phyloP scores from a whole-genome alignment of 768 basidiomycete genomes.

The Panellus pusillus region DNA sequence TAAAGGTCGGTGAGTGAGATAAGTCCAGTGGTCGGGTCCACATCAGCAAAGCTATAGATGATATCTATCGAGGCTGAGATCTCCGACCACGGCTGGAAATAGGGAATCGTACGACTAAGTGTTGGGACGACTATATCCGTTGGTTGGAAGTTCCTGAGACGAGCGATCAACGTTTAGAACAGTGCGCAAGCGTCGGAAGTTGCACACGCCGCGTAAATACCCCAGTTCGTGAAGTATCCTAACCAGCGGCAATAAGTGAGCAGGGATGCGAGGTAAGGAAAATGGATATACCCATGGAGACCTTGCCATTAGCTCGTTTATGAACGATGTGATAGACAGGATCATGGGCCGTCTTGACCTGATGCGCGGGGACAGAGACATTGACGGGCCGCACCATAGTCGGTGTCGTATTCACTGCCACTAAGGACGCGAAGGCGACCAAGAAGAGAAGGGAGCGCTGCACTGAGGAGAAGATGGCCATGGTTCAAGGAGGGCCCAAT shows the following conservation, averaged over 20 bases:
- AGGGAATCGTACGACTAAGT: constrained; percentile 57
- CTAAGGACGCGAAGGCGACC: constrained; percentile 7
- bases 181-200: constrained; percentile 48
- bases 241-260: constrained; percentile 14
- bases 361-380: constrained; percentile 42
- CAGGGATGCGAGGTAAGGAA: neutral
- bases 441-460: constrained; percentile 13
- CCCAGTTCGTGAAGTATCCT: constrained; percentile 66
- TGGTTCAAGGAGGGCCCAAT: constrained; percentile 2
- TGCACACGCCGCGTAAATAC: constrained; percentile 51
- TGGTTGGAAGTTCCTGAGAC: constrained; percentile 46
- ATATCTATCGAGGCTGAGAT: constrained; percentile 40
- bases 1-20: constrained; percentile 72
- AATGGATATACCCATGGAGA: constrained; percentile 27
- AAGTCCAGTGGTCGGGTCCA: constrained; percentile 56
- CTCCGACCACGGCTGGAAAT: no score
- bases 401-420: constrained; percentile 41
- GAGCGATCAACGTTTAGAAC: neutral
- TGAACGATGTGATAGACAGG: constrained; percentile 42
- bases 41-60: constrained; percentile 79
- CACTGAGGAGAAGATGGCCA: constrained; percentile 8
- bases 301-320: constrained; percentile 40
- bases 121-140: constrained; percentile 56
- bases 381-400: constrained; percentile 52
- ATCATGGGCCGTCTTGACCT: constrained; percentile 32